These are phyloP conservation scores for Sicyos edulis DNA, from an alignment of 306 rosid genomes.

Conservation along the genomic window DNA sequence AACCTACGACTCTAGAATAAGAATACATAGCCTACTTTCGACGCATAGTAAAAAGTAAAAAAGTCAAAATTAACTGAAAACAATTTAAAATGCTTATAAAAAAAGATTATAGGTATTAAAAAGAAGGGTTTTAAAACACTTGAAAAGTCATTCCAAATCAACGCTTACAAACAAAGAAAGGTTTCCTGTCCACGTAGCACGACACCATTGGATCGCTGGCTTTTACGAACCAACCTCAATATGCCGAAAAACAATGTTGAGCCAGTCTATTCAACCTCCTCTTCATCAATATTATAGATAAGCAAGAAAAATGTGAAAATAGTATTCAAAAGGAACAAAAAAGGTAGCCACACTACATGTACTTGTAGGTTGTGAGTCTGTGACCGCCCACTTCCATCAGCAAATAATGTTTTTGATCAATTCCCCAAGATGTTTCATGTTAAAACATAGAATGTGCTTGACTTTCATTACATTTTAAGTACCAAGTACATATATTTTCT, in stretches of 20 bases:
- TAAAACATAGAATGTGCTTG: not conserved
- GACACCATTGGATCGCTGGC: not conserved
- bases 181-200: not conserved
- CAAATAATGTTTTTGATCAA: not conserved
- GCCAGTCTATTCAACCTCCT: not conserved
- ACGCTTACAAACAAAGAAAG: not conserved
- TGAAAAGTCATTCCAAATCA: no score
- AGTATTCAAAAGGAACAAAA: not conserved
- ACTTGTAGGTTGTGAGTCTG: not conserved
- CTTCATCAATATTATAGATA: not conserved
- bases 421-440: not conserved
- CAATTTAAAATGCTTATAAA: no score
- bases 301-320: not conserved
- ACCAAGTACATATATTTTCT: no score
- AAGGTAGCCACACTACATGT: not conserved
- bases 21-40: no score
- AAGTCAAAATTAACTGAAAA: no score
- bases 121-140: no score
- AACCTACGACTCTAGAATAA: no score
- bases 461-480: not conserved
- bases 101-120: no score
- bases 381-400: not conserved
- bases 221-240: not conserved
- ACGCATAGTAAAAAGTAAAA: no score
- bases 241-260: not conserved